Conservation (phyloP, 2,329 filamentous ascomycete genomes). For the Alternaria tenuissima region DNA sequence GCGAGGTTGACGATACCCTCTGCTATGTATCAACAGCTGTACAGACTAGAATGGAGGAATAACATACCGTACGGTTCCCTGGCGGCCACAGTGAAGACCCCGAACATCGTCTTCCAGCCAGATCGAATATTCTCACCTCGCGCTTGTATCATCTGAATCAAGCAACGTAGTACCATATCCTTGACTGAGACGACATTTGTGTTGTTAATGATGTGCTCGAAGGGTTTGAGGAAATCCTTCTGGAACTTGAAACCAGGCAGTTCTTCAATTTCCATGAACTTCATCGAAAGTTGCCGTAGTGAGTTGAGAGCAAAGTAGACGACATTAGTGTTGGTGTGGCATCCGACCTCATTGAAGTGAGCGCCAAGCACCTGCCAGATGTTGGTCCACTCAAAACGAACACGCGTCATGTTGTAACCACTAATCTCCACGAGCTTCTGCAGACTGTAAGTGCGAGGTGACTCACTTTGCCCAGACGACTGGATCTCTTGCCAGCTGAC, state of each 20-base stretch:
- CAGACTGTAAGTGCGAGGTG: slow-evolving; percentile 93
- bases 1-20: slow-evolving; percentile 96
- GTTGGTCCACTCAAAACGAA: slow-evolving; percentile 97
- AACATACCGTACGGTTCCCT: slow-evolving; percentile 78
- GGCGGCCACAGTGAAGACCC: slow-evolving; percentile 95
- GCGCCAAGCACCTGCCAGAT: slow-evolving; percentile 98
- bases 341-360: slow-evolving; percentile 98
- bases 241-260: slow-evolving; percentile 99
- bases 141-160: slow-evolving; percentile 99
- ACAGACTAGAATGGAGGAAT: slow-evolving; percentile 24
- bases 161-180: slow-evolving; percentile 93
- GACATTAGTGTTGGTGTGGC: slow-evolving; percentile 93
- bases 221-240: slow-evolving; percentile 98
- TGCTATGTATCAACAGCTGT: slow-evolving; percentile 41
- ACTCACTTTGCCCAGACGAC: slow-evolving; percentile 94
- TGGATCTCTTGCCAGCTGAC: slow-evolving; percentile 99
- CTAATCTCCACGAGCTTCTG: slow-evolving; percentile 99
- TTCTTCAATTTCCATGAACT: slow-evolving; percentile 98
- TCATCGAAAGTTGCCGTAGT: slow-evolving; percentile 93
- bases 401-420: slow-evolving; percentile 99
- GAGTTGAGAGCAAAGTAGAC: slow-evolving; percentile 98
- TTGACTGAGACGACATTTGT: slow-evolving; percentile 91
- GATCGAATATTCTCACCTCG: slow-evolving; percentile 96
- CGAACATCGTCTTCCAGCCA: slow-evolving; percentile 99
- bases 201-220: slow-evolving; percentile 96